phyloP scores from a whole-genome alignment of 1,284 basidiomycete species.

The Neonothopanus nambi region DNA sequence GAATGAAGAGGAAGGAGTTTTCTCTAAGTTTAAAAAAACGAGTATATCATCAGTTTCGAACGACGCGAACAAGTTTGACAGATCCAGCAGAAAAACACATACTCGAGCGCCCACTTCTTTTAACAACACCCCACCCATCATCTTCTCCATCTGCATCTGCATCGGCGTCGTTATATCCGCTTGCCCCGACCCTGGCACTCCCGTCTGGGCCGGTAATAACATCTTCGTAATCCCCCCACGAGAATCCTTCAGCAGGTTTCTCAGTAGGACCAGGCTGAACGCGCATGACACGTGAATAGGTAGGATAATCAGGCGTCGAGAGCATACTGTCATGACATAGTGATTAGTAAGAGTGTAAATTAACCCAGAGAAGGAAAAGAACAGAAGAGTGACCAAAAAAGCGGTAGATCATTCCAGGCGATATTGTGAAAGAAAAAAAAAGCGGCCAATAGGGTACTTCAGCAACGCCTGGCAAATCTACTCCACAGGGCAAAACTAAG shows the following conservation, averaged over 20 bases:
- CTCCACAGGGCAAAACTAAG: too few species aligned
- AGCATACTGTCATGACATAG: conserved; percentile 49
- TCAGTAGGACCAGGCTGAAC: conserved; percentile 56
- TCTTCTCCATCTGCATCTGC: conserved; percentile 26
- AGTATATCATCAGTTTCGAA: background rate
- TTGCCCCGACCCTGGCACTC: conserved; percentile 50
- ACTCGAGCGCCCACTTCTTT: conserved; percentile 51
- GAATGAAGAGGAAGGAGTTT: too few species aligned
- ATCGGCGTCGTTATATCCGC: conserved; percentile 38
- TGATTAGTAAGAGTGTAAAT: conserved; percentile 8
- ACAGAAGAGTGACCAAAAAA: conserved; percentile 6
- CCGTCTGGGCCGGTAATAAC: conserved; percentile 40
- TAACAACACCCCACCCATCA: conserved; percentile 72
- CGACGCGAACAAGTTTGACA: background rate
- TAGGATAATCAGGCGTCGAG: conserved; percentile 55
- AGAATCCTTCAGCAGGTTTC: conserved; percentile 61
- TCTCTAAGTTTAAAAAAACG: background rate
- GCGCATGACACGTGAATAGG: conserved; percentile 61
- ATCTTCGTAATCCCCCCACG: conserved; percentile 77
- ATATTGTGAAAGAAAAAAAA: too few species aligned
- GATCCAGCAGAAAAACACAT: conserved; percentile 28
- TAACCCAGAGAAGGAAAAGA: background rate
- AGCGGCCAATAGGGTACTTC: too few species aligned
- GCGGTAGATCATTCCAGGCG: background rate
- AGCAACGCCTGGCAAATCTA: too few species aligned